Conservation (phyloP, 768 basidiomycete species). For the Kwoniella sp. region DNA sequence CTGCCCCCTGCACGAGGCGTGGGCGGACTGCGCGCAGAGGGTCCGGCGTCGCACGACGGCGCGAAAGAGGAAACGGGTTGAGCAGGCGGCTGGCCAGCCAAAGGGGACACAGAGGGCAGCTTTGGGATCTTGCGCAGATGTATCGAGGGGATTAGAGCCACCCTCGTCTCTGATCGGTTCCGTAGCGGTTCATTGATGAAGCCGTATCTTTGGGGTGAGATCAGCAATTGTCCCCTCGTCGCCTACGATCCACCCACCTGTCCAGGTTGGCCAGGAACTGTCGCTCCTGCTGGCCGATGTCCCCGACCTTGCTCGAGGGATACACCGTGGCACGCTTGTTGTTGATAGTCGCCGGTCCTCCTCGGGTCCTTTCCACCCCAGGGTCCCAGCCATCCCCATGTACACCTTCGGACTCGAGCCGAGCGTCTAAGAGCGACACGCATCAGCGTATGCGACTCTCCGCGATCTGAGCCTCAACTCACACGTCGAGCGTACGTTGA, state of each 20-base stretch:
- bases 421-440: constrained; percentile 56
- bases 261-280: constrained; percentile 73
- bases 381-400: constrained; percentile 92
- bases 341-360: constrained; percentile 44
- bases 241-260: constrained; percentile 60
- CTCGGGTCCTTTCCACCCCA: constrained; percentile 86
- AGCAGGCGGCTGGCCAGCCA: constrained; percentile 15
- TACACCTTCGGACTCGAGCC: constrained; percentile 83
- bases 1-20: constrained; percentile 40
- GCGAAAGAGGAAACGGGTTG: constrained; percentile 36
- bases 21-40: constrained; percentile 10
- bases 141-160: constrained; percentile 64
- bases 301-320: constrained; percentile 53
- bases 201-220: constrained; percentile 64
- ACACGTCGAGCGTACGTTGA: constrained; percentile 50
- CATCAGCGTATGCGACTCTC: background rate
- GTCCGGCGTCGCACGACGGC: constrained; percentile 54
- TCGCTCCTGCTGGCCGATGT: constrained; percentile 69
- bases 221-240: background rate
- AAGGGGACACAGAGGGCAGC: constrained; percentile 34
- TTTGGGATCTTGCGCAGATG: constrained; percentile 60
- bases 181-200: constrained; percentile 71
- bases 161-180: constrained; percentile 64
- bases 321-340: constrained; percentile 49
- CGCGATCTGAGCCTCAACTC: constrained; percentile 7